These are phyloP conservation scores for Ascochyta fabae DNA, from an alignment of 2,329 filamentous ascomycete genomes.

Conservation along the genomic window DNA sequence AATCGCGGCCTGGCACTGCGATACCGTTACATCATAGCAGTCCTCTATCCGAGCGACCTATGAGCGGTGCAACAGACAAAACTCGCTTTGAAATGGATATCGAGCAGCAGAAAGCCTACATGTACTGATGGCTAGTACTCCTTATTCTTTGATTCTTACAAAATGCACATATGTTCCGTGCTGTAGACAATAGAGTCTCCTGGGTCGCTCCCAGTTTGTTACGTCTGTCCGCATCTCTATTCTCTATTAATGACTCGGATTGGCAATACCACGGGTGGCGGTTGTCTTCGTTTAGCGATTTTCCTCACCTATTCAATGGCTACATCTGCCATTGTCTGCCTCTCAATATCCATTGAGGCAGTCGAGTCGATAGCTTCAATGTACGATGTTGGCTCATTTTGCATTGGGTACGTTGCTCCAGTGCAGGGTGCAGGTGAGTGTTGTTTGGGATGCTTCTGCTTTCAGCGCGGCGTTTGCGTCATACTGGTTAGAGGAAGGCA, in stretches of 20 bases:
- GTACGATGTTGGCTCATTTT: slow-evolving; percentile 21
- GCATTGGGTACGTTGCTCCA: background rate
- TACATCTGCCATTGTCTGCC: slow-evolving; percentile 2
- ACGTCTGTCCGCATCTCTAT: slow-evolving; percentile 18
- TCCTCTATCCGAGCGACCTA: slow-evolving; percentile 35
- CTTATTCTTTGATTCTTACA: slow-evolving; percentile 12
- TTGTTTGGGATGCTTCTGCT: background rate
- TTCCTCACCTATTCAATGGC: slow-evolving; percentile 17
- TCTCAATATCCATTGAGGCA: background rate
- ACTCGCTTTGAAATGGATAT: slow-evolving; percentile 44
- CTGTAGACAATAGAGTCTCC: slow-evolving; percentile 26
- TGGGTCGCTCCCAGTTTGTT: slow-evolving; percentile 23
- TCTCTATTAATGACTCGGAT: slow-evolving; percentile 22
- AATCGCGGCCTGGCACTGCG: slow-evolving; percentile 32
- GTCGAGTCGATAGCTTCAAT: slow-evolving; percentile 22
- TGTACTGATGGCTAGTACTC: slow-evolving; percentile 39
- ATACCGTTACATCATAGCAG: slow-evolving; percentile 24
- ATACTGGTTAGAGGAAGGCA: background rate
- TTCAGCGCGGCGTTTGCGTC: background rate
- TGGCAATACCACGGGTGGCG: slow-evolving; percentile 23
- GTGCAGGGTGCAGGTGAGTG: background rate
- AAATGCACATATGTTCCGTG: slow-evolving; percentile 16
- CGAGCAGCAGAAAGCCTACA: slow-evolving; percentile 46
- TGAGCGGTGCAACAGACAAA: slow-evolving; percentile 45
- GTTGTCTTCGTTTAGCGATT: slow-evolving; percentile 23